phyloP scores from a whole-genome alignment of 2,329 filamentous ascomycete species.

The Penicillium freii region DNA sequence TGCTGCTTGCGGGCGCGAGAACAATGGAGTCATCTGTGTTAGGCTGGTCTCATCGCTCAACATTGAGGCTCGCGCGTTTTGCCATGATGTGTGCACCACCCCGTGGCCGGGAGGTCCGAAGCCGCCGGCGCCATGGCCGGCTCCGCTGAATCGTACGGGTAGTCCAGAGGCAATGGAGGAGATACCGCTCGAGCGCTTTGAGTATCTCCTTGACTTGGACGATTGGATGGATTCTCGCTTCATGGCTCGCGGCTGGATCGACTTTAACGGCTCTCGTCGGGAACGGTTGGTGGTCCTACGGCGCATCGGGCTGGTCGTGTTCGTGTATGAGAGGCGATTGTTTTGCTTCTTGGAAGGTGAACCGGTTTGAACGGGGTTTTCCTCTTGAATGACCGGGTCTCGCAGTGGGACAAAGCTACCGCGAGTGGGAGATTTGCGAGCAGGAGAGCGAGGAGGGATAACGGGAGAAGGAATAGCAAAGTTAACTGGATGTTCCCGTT shows the following conservation, averaged over 20 bases:
- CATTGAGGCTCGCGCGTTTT: slow-evolving; percentile 36
- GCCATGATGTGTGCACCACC: slow-evolving; percentile 39
- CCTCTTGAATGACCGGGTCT: slow-evolving; percentile 22
- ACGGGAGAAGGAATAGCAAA: slow-evolving; percentile 24
- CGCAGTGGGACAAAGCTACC: slow-evolving; percentile 30
- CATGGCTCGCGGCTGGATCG: slow-evolving; percentile 36
- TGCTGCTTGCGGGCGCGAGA: slow-evolving; percentile 34
- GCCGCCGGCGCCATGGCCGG: slow-evolving; percentile 43
- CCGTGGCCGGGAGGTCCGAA: slow-evolving; percentile 38
- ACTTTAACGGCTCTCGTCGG: slow-evolving; percentile 36
- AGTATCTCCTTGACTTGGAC: slow-evolving; percentile 37
- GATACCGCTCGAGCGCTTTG: slow-evolving; percentile 40
- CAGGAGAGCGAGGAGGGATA: slow-evolving; percentile 29
- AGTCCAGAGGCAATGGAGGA: slow-evolving; percentile 38
- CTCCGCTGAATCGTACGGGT: slow-evolving; percentile 42
- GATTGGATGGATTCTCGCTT: slow-evolving; percentile 39
- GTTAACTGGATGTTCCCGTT: slow-evolving; percentile 17
- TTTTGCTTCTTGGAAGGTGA: slow-evolving; percentile 26
- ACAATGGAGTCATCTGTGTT: slow-evolving; percentile 37
- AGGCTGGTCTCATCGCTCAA: slow-evolving; percentile 37
- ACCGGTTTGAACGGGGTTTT: slow-evolving; percentile 16
- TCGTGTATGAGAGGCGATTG: slow-evolving; percentile 31
- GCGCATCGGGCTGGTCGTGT: slow-evolving; percentile 30
- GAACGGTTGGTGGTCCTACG: slow-evolving; percentile 32
- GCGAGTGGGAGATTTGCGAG: slow-evolving; percentile 31